These are phyloP conservation scores for Cylindrotheca closterium DNA, from an alignment of 108 stramenopile species.

Conservation along the genomic window DNA sequence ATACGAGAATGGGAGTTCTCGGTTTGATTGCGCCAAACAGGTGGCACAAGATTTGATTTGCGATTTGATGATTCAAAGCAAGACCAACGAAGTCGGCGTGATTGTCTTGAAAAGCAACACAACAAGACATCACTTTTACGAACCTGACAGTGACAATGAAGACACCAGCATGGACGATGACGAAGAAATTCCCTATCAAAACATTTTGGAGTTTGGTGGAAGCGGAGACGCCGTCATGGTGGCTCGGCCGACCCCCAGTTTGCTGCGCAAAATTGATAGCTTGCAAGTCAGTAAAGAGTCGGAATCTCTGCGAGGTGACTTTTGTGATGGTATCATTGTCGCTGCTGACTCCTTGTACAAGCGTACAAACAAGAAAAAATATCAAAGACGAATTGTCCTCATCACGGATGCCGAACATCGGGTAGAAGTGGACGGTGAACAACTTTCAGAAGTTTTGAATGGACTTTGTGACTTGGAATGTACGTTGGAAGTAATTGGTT, in stretches of 20 bases:
- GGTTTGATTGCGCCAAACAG: slow-evolving; percentile 28
- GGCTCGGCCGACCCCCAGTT: slow-evolving; percentile 40
- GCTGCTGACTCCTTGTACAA: slow-evolving; percentile 75
- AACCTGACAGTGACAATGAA: slow-evolving; percentile 26
- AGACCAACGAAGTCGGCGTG: slow-evolving; percentile 52
- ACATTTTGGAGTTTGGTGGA: slow-evolving; percentile 56
- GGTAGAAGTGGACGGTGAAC: slow-evolving; percentile 50
- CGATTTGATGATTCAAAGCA: slow-evolving; percentile 68
- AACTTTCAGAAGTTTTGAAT: slow-evolving; percentile 51
- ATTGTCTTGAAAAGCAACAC: slow-evolving; percentile 50
- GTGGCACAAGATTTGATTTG: slow-evolving; percentile 43
- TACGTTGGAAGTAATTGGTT: slow-evolving; percentile 59
- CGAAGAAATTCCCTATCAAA: slow-evolving; percentile 56
- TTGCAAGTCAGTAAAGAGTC: slow-evolving; percentile 33
- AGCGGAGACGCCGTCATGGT: slow-evolving; percentile 27
- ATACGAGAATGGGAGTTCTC: slow-evolving; percentile 1
- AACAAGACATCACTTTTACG: slow-evolving; percentile 60
- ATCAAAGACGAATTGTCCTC: slow-evolving; percentile 56
- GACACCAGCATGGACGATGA: slow-evolving; percentile 30
- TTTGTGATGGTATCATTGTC: slow-evolving; percentile 69
- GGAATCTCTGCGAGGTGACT: slow-evolving; percentile 44
- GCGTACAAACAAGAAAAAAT: slow-evolving; percentile 55
- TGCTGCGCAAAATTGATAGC: slow-evolving; percentile 43
- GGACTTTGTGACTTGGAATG: slow-evolving; percentile 62
- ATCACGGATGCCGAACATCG: slow-evolving; percentile 82